These are phyloP conservation scores for Helminthosporium solani DNA, from an alignment of 2,329 filamentous ascomycete species.

Conservation along the genomic window DNA sequence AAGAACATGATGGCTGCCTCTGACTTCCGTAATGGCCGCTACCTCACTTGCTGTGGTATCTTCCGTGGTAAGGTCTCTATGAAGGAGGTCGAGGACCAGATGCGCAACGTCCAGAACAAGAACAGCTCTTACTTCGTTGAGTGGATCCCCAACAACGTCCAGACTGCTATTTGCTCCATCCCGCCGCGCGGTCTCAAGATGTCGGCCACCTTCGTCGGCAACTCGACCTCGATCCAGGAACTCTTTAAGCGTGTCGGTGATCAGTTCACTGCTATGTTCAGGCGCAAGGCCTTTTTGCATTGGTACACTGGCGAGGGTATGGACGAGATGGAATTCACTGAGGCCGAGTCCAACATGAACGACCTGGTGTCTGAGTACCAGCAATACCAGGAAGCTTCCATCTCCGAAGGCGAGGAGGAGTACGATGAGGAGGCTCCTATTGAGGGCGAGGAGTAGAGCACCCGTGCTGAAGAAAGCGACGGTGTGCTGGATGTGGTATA, in stretches of 20 bases:
- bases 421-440: conserved; percentile 80
- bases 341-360: conserved; percentile 99
- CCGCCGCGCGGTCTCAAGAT: conserved; percentile 97
- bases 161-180: conserved; percentile 98
- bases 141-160: conserved; percentile 99
- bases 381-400: conserved; percentile 98
- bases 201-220: conserved; percentile 98
- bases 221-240: conserved; percentile 99
- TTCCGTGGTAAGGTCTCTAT: conserved; percentile 99
- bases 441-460: conserved; percentile 64
- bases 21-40: conserved; percentile 99
- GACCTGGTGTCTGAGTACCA: conserved; percentile 99
- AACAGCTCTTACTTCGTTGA: conserved; percentile 99
- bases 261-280: conserved; percentile 99
- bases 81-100: conserved; percentile 99
- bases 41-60: conserved; percentile 98
- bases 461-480: not conserved
- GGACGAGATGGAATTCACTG: conserved; percentile 99
- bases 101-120: conserved; percentile 99
- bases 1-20: conserved; percentile 99
- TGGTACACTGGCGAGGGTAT: conserved; percentile 99
- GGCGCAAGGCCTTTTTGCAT: conserved; percentile 99
- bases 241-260: conserved; percentile 99
- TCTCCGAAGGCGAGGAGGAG: conserved; percentile 97
- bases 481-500: conserved; percentile 14